Evolutionary conservation across 495 filamentous ascomycete species (phyloP).

Genomic region (Hypoxylon lenormandii): DNA sequence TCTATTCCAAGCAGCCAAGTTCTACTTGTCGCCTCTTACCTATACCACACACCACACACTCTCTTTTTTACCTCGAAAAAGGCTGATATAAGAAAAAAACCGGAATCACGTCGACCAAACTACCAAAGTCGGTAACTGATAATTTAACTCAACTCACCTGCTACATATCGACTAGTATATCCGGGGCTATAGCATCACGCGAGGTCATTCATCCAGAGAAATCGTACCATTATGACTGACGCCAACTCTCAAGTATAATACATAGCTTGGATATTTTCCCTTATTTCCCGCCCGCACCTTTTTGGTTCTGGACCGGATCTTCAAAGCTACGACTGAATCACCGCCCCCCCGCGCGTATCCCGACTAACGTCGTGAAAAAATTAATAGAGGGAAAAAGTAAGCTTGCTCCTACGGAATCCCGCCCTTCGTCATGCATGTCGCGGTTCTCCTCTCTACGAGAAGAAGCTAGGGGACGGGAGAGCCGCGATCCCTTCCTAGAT

Average conservation of each 20-base stretch:
- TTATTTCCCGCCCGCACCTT: not conserved
- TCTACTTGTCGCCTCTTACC: too few relatives aligned
- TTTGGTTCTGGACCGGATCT: not conserved
- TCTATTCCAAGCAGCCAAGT: slow-evolving; percentile 2
- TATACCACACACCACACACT: not conserved
- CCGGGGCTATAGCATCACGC: slow-evolving; percentile 1
- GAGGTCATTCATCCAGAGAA: slow-evolving; percentile 32
- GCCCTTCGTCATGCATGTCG: slow-evolving; percentile 29
- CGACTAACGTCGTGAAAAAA: slow-evolving; percentile 11
- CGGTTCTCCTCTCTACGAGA: slow-evolving; percentile 26
- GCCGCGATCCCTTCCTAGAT: slow-evolving; percentile 45
- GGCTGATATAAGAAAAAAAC: slow-evolving; percentile 34
- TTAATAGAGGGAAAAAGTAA: not conserved
- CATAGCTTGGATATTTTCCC: not conserved
- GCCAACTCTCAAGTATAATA: not conserved
- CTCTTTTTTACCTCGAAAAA: slow-evolving; percentile 3
- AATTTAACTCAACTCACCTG: slow-evolving; percentile 25
- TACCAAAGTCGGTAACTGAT: slow-evolving; percentile 37
- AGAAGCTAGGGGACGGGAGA: slow-evolving; percentile 21
- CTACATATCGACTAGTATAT: slow-evolving; percentile 20
- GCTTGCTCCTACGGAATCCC: not conserved
- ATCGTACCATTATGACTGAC: slow-evolving; percentile 43
- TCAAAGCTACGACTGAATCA: not conserved
- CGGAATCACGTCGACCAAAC: slow-evolving; percentile 33
- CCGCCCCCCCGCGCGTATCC: slow-evolving; percentile 12